Conservation (phyloP, 257 asterid species). For the Ligustrum vulgare region DNA sequence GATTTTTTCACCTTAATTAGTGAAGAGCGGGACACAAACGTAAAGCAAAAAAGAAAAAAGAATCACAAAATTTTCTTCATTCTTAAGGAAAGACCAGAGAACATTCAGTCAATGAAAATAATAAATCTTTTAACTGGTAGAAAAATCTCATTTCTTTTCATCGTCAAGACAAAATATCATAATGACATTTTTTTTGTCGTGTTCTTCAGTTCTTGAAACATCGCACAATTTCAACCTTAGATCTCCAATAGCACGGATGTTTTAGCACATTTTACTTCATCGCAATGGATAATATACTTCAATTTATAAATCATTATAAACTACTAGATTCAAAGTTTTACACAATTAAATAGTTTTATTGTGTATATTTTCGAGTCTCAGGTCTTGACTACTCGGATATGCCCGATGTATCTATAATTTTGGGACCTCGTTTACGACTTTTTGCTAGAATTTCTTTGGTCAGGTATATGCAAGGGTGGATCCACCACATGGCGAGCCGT, state of each 20-base stretch:
- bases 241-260: not conserved
- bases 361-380: too few species aligned
- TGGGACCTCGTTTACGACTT: too few species aligned
- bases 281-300: not conserved
- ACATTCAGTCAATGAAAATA: not conserved
- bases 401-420: too few species aligned
- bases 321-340: too few species aligned
- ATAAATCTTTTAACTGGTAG: not conserved
- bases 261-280: not conserved
- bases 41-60: not conserved
- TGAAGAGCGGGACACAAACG: not conserved
- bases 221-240: not conserved
- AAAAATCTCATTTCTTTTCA: not conserved
- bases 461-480: too few species aligned
- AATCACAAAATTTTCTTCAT: not conserved
- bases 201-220: not conserved
- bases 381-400: too few species aligned
- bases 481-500: too few species aligned
- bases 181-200: not conserved
- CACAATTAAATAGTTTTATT: too few species aligned
- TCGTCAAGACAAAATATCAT: not conserved
- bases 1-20: not conserved
- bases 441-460: too few species aligned
- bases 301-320: too few species aligned
- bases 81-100: not conserved